Conservation (phyloP, 2,329 filamentous ascomycete genomes). For the Zasmidium angulare region DNA sequence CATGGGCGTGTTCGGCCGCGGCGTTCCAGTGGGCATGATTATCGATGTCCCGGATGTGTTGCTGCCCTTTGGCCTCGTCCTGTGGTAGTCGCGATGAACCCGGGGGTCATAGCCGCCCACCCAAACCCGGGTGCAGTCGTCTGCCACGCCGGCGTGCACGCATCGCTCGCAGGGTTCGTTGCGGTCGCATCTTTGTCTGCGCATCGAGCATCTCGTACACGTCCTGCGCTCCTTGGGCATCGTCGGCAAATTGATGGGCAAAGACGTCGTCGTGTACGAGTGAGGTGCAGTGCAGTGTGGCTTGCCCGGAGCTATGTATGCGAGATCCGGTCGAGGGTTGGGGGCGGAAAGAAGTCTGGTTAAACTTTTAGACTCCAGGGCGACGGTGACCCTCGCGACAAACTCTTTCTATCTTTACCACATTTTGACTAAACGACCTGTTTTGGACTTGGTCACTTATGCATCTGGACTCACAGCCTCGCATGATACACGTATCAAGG, state of each 20-base stretch:
- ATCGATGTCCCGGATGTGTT: too few relatives aligned
- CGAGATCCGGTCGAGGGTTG: not conserved
- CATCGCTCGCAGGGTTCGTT: conserved; percentile 3
- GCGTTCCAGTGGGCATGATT: too few relatives aligned
- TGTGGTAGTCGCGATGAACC: not conserved
- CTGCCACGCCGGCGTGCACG: not conserved
- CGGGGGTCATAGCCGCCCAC: conserved; percentile 2
- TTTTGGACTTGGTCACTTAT: too few relatives aligned
- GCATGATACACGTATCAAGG: too few relatives aligned
- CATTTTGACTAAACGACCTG: too few relatives aligned
- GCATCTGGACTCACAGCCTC: too few relatives aligned
- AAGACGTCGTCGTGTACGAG: not conserved
- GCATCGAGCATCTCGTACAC: conserved; percentile 9
- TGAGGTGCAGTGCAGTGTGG: not conserved
- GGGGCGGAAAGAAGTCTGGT: not conserved
- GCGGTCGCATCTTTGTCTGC: conserved; percentile 3
- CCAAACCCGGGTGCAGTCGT: conserved; percentile 3
- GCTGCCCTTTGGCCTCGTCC: too few relatives aligned
- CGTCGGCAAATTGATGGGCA: not conserved
- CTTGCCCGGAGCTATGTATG: not conserved
- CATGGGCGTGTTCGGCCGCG: too few relatives aligned
- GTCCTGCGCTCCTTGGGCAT: conserved; percentile 5
- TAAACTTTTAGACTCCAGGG: not conserved
- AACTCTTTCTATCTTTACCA: too few relatives aligned
- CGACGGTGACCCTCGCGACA: not conserved